Percentiles rank a stretch among this genome's conserved stretches.
These are phyloP conservation scores for Osmanthus fragrans DNA, from an alignment of 257 asterid species.

Conservation along the genomic window DNA sequence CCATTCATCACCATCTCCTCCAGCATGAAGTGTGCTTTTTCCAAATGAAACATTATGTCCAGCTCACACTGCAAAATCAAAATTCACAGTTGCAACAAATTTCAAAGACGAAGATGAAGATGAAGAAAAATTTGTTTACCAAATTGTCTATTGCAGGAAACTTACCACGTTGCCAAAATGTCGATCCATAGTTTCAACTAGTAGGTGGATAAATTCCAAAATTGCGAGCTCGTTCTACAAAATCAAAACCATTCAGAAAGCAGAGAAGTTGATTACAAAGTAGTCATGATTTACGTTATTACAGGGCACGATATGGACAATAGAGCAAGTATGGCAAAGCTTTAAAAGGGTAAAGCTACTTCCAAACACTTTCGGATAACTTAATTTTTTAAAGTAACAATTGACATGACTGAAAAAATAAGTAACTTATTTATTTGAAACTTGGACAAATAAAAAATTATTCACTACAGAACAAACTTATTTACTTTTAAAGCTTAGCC, in stretches of 20 bases:
- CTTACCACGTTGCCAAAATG: constrained; percentile 97
- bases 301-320: background rate
- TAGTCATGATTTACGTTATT: background rate
- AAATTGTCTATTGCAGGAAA: constrained; percentile 9
- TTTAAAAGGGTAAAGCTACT: too few relatives aligned
- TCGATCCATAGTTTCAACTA: constrained; percentile 98
- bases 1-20: constrained; percentile 99
- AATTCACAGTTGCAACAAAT: background rate
- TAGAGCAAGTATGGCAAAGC: background rate
- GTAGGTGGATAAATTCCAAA: constrained; percentile 87
- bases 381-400: too few relatives aligned
- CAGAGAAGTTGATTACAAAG: background rate
- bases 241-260: background rate
- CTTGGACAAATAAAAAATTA: too few relatives aligned
- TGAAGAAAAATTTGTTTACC: too few relatives aligned
- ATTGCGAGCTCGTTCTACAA: constrained; percentile 95
- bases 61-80: constrained; percentile 69
- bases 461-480: too few relatives aligned
- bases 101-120: background rate
- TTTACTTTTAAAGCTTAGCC: background rate
- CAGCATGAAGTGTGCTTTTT: constrained; percentile 97
- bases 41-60: constrained; percentile 94
- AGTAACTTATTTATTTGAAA: background rate
- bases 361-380: too few relatives aligned
- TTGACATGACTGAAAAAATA: background rate